A percentile compares a stretch with the other conserved stretches of the same genome.
These are phyloP conservation scores for Firmiana major DNA, from an alignment of 345 rosid species.

Conservation along the genomic window DNA sequence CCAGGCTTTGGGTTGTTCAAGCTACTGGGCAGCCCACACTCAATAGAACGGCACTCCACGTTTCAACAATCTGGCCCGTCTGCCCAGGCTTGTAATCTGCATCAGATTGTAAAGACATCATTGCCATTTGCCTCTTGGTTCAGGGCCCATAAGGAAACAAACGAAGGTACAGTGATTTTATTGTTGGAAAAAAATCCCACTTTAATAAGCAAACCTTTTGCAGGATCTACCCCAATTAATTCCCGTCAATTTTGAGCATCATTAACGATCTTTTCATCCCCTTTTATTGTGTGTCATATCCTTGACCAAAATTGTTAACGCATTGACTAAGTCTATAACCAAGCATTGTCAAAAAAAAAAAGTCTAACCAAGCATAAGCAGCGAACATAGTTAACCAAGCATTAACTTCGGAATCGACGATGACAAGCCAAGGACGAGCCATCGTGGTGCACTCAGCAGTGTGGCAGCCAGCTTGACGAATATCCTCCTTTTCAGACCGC, in stretches of 20 bases:
- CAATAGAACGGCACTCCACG: too few relatives aligned
- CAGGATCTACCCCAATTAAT: neutral
- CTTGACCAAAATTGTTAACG: neutral
- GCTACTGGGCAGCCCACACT: too few relatives aligned
- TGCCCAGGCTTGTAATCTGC: too few relatives aligned
- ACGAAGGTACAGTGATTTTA: neutral
- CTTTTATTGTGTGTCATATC: neutral
- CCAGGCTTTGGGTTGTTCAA: too few relatives aligned
- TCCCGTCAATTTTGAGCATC: neutral
- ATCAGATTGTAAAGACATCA: neutral
- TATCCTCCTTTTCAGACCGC: neutral
- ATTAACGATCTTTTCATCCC: neutral
- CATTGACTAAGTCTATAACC: neutral
- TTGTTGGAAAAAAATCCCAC: neutral
- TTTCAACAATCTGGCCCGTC: too few relatives aligned
- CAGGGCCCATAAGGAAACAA: neutral
- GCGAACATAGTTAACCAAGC: neutral
- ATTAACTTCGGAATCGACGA: neutral
- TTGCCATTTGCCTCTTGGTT: neutral
- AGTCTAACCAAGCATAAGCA: too few relatives aligned
- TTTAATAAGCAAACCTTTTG: neutral
- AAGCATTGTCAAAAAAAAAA: too few relatives aligned
- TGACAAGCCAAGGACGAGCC: neutral
- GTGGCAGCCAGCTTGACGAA: neutral
- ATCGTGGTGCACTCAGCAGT: neutral